Evolutionary conservation across 2,329 filamentous ascomycete genomes (phyloP).

Genomic region (Pseudogymnoascus sp.): DNA sequence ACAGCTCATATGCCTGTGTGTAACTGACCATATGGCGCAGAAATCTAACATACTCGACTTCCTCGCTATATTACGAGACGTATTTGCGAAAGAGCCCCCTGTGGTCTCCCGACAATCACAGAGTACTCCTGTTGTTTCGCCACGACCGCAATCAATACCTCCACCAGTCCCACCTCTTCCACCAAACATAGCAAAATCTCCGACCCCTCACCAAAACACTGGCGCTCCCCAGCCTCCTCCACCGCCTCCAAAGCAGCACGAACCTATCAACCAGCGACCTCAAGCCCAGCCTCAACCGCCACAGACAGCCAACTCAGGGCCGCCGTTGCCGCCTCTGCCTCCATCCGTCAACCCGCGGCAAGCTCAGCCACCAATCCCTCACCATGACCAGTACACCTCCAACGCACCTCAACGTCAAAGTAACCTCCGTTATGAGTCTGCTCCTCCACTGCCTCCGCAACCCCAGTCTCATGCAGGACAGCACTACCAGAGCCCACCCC

Average conservation of each 20-base stretch:
- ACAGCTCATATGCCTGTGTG: background rate
- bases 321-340: conserved; percentile 23
- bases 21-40: conserved; percentile 35
- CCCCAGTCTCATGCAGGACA: conserved; percentile 17
- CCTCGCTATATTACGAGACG: conserved; percentile 68
- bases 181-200: conserved; percentile 46
- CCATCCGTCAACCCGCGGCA: conserved; percentile 14
- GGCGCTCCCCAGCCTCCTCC: conserved; percentile 23
- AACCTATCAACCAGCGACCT: conserved; percentile 10
- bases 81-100: conserved; percentile 92
- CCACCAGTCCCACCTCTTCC: conserved; percentile 67
- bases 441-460: conserved; percentile 25
- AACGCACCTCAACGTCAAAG: conserved; percentile 22
- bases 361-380: conserved; percentile 14
- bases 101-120: conserved; percentile 65
- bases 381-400: conserved; percentile 13
- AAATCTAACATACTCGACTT: conserved; percentile 81
- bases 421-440: conserved; percentile 24
- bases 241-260: conserved; percentile 25
- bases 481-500: conserved; percentile 18
- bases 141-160: conserved; percentile 36
- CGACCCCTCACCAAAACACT: conserved; percentile 28
- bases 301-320: conserved; percentile 20
- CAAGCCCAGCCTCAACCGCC: conserved; percentile 16
- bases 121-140: conserved; percentile 29